Base-by-base conservation (phyloP, 768 basidiomycete species). In the Psilocybe cyanescens region DNA sequence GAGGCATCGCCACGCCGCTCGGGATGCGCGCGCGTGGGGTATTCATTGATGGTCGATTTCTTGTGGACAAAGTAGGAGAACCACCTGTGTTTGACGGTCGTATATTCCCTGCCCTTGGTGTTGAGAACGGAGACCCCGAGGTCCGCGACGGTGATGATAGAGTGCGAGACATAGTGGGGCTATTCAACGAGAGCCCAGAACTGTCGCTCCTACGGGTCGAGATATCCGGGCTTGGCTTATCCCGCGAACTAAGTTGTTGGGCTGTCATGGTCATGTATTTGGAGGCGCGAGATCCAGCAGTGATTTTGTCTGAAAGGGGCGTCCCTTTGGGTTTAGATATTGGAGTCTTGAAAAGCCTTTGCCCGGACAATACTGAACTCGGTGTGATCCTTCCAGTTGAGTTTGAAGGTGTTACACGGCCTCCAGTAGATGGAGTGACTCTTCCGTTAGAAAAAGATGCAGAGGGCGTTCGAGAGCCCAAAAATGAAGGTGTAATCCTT, bases 241-340 rank as follows among this genome's bases (percentile, higher is more conserved):
- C 76, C 54, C 83, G 83, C 24, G 79, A 83, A 70, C 73, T 86
- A 61, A 96, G 82, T 66, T 94, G 91, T 70, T 89, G 86, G 0
- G 94, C 94, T 1, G 92, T 95, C 84, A 95, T 86, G 14, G 87
- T 86, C 33, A 90, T 79, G 71, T 95, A 95, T 72, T 89, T 91
- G 46, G 91, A 90, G 8, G 94, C 94, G 48, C 94, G 81, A 2
- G 93, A 93, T 3, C 94, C 94, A 5, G 87, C 87, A 3, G 94
- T 93, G 60, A 95, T 87, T 65, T 78, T 76, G 69, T 78, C 73
- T 5, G 74, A 66, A 24, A 76, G 74, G 57, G 79, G 58, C 55
- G 14, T 12, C 5, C 72, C 64, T 62, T 68, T 71, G 59, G 72
- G 60, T 56, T 74, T 74, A 11, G 71, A 59, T 12, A 71, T 66